phyloP scores from a whole-genome alignment of 2,329 filamentous ascomycete genomes.

The Xylariomycetidae sp. region DNA sequence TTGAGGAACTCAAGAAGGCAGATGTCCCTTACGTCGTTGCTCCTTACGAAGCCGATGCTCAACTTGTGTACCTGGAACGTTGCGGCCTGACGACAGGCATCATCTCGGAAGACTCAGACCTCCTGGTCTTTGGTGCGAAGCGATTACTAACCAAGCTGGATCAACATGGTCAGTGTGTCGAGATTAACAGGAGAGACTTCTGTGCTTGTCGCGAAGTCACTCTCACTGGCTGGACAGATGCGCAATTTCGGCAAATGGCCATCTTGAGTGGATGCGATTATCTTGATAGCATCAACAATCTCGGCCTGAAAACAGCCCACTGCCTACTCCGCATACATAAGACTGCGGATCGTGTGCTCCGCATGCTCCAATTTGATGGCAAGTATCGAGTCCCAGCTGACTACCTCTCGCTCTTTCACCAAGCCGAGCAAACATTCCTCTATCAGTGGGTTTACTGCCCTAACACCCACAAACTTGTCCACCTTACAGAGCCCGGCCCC shows the following conservation, averaged over 20 bases:
- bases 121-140: conserved; percentile 91
- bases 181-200: conserved; percentile 87
- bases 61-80: conserved; percentile 88
- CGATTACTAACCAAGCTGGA: conserved; percentile 90
- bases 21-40: conserved; percentile 86
- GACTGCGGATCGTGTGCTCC: conserved; percentile 74
- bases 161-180: conserved; percentile 86
- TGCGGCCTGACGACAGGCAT: conserved; percentile 82
- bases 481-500: conserved; percentile 63
- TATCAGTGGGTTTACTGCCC: conserved; percentile 96
- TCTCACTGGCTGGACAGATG: conserved; percentile 85
- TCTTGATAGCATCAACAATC: conserved; percentile 74
- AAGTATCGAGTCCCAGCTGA: conserved; percentile 75
- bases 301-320: conserved; percentile 92
- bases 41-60: conserved; percentile 96
- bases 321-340: conserved; percentile 87
- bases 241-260: conserved; percentile 89
- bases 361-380: conserved; percentile 82
- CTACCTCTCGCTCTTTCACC: conserved; percentile 75
- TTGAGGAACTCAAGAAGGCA: conserved; percentile 82
- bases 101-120: conserved; percentile 91
- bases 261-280: conserved; percentile 98
- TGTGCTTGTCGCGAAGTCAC: conserved; percentile 83
- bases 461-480: conserved; percentile 62
- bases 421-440: conserved; percentile 88